A percentile compares a stretch with the other conserved stretches of the same genome.
Conservation (phyloP, 371 early-diverging fungal species). For the Funneliformis caledonium region DNA sequence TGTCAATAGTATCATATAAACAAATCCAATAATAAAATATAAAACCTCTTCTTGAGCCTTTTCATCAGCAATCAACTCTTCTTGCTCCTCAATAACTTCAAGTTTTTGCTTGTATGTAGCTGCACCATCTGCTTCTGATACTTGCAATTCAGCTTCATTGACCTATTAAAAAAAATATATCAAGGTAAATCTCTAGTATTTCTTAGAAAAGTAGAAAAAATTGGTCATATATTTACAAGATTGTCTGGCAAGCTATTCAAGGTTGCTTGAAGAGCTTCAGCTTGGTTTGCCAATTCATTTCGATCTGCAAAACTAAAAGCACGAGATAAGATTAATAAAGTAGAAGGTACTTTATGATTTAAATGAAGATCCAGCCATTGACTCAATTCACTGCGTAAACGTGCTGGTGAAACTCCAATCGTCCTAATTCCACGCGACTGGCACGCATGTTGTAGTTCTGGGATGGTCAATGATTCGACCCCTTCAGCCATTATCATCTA, state of each 20-base stretch:
- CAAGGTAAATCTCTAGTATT: not conserved
- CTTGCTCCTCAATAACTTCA: conserved; percentile 92
- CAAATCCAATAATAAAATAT: conserved; percentile 13
- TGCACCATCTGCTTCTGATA: conserved; percentile 85
- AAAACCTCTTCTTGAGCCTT: conserved; percentile 65
- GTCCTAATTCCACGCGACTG: conserved; percentile 91
- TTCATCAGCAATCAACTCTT: conserved; percentile 94
- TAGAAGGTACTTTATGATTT: conserved; percentile 89
- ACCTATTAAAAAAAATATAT: conserved; percentile 44
- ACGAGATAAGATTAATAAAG: conserved; percentile 89
- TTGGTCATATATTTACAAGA: conserved; percentile 55
- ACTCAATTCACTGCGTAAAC: conserved; percentile 82
- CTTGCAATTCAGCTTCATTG: conserved; percentile 85
- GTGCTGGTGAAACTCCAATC: conserved; percentile 83
- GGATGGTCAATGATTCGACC: conserved; percentile 83
- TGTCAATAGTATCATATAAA: no score
- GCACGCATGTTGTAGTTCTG: conserved; percentile 89
- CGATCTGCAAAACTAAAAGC: conserved; percentile 85
- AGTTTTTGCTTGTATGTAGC: conserved; percentile 93
- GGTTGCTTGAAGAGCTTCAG: conserved; percentile 92
- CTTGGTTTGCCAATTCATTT: conserved; percentile 56
- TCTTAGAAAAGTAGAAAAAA: not conserved
- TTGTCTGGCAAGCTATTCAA: conserved; percentile 91
- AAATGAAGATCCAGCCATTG: conserved; percentile 97
- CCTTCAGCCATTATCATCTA: conserved; percentile 86